phyloP scores from a whole-genome alignment of 2,329 filamentous ascomycete genomes.

The Macrophomina tecta region DNA sequence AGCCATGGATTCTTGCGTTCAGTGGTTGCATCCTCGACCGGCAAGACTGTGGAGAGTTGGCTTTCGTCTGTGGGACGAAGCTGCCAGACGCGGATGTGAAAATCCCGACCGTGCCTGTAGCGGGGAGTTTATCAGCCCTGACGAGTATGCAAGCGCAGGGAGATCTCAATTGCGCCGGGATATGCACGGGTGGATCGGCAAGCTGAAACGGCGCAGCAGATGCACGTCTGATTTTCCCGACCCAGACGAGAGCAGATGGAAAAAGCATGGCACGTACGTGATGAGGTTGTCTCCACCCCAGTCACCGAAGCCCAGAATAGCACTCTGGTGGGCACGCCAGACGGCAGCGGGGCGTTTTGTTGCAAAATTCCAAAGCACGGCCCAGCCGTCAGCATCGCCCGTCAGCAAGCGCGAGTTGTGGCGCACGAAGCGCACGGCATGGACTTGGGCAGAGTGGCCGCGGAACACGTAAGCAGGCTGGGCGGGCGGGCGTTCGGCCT shows the following conservation, averaged over 20 bases:
- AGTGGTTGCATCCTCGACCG: conserved; percentile 65
- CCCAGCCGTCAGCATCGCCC: conserved; percentile 88
- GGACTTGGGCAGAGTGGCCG: conserved; percentile 82
- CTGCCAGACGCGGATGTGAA: conserved; percentile 85
- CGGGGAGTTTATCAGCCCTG: conserved; percentile 1
- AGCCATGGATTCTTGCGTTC: conserved; percentile 75
- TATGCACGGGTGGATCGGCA: background rate
- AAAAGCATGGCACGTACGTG: conserved; percentile 66
- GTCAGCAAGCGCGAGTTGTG: conserved; percentile 79
- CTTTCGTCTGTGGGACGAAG: conserved; percentile 66
- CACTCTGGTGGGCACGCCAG: conserved; percentile 82
- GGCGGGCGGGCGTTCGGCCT: conserved; percentile 50
- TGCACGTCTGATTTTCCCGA: conserved; percentile 2
- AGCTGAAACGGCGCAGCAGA: conserved; percentile 28
- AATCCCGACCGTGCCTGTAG: conserved; percentile 84
- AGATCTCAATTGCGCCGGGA: background rate
- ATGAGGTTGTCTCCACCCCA: conserved; percentile 79
- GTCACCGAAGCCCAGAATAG: conserved; percentile 74
- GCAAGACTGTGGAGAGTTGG: conserved; percentile 70
- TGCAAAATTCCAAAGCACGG: conserved; percentile 83
- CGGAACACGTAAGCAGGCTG: conserved; percentile 76
- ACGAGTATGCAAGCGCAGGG: no score
- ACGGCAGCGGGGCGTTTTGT: conserved; percentile 81
- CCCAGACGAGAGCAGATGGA: background rate
- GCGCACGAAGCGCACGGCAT: conserved; percentile 75